Evolutionary conservation across 441 rosid species (phyloP), one percentile per base, ranked within the genome.

Genomic region (Mallotus repandus): DNA sequence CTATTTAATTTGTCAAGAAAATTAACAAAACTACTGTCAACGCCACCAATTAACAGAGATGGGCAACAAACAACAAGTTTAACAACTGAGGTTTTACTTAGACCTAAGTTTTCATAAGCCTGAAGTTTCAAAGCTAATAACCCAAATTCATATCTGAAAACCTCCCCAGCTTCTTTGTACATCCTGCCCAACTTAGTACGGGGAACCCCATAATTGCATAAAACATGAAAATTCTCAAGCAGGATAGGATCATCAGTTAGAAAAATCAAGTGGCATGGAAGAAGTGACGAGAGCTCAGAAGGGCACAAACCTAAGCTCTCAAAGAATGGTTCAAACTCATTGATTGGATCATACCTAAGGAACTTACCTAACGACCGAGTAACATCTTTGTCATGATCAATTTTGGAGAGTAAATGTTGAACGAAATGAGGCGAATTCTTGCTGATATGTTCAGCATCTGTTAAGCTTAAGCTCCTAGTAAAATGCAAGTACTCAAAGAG

Each of bases 391-490:
- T 82, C 81, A n/a, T 56, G 63, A 66, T 78, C 84, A 59, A 88
- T 67, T 85, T 83, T 85, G 35, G 85, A 85, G 57, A 90, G 74
- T 81, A 92, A 73, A 19, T 14, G 72, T 66, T 81, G 70, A 73
- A 86, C 35, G 67, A 91, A 91, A 46, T 63, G 71, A 0, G 92
- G 98, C 0, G 91, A 88, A 73, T 89, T 93, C 86, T 84, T 86
- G 76, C 97, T 91, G 21, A 93, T 89, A 84, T 93, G 87, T 73
- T 93, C 98, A 22, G 96, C 97, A 72, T 91, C 98, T 5, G 78
- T 50, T 66, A 79, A 85, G 58, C 81, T 73, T 52, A 85, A 60
- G 79, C 83, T 81, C 83, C 98, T 86, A 64, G 96, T 87, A 70
- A 32, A 55, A 77, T 89, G 88, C 83, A 91, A 86, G 86, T 91